A percentile compares a stretch with the other conserved stretches of the same genome.
Evolutionary conservation across 768 basidiomycete genomes (phyloP).

Genomic region (Bullera alba): DNA sequence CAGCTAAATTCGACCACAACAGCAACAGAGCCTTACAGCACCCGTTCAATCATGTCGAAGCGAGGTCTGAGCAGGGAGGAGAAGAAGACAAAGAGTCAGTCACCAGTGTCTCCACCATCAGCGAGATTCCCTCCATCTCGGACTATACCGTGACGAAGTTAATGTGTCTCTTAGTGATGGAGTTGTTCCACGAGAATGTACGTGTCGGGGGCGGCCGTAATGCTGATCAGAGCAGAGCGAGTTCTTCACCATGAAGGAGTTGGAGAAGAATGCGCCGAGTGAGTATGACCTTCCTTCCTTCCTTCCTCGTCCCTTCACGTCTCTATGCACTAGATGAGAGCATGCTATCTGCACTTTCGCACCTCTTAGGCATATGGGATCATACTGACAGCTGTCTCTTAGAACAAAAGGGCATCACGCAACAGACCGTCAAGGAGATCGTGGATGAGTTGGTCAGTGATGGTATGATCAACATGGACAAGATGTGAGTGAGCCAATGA

Average conservation of each 20-base stretch:
- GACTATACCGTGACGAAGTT: not conserved
- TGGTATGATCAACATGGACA: slow-evolving; percentile 75
- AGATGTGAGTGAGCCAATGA: slow-evolving; percentile 52
- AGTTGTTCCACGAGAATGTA: slow-evolving; percentile 90
- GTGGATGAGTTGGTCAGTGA: slow-evolving; percentile 81
- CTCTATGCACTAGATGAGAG: not conserved
- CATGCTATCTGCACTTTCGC: not conserved
- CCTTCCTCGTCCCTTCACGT: not conserved
- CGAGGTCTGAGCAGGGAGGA: slow-evolving; percentile 81
- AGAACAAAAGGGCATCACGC: slow-evolving; percentile 86
- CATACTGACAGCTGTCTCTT: slow-evolving; percentile 49
- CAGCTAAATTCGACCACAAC: no score
- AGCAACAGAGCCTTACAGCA: no score
- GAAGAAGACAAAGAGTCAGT: slow-evolving; percentile 64
- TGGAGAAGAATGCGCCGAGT: slow-evolving; percentile 61
- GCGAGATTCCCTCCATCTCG: no score
- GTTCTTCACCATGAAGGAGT: slow-evolving; percentile 82
- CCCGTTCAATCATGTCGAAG: slow-evolving; percentile 40
- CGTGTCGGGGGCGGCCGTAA: no score
- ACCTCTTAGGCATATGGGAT: not conserved
- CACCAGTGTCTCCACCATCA: not conserved
- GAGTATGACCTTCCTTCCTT: slow-evolving; percentile 14
- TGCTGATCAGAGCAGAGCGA: slow-evolving; percentile 61
- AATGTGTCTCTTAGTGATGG: slow-evolving; percentile 53
- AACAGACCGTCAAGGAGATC: slow-evolving; percentile 87